These are phyloP conservation scores for Flaveria trinervia DNA, from an alignment of 129 eudicot genomes.

Conservation along the genomic window DNA sequence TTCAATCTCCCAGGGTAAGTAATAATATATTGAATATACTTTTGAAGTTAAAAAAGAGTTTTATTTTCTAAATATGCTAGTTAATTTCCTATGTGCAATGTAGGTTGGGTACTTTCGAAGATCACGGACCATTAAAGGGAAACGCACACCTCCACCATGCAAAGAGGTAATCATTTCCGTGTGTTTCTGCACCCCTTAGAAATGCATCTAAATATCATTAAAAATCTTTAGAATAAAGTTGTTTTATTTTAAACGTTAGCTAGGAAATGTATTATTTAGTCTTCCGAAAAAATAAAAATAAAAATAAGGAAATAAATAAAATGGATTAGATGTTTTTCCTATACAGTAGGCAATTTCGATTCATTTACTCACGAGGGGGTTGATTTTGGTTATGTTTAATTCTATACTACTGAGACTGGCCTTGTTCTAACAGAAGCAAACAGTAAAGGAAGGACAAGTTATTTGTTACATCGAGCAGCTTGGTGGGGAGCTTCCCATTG, in stretches of 20 bases:
- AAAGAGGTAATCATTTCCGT: slow-evolving; percentile 57
- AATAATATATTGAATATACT: slow-evolving; percentile 1
- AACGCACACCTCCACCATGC: slow-evolving; percentile 80
- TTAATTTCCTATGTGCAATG: slow-evolving; percentile 1
- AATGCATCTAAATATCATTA: not conserved
- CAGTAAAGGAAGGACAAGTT: slow-evolving; percentile 89
- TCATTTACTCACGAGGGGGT: not conserved
- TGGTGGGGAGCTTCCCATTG: slow-evolving; percentile 71
- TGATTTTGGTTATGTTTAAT: not conserved
- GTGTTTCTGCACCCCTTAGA: not conserved
- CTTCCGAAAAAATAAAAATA: not conserved
- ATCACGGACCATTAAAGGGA: slow-evolving; percentile 79
- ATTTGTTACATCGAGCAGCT: slow-evolving; percentile 90
- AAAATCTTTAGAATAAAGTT: not conserved
- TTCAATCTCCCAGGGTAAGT: slow-evolving; percentile 78
- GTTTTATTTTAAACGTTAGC: not conserved
- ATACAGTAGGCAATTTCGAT: not conserved
- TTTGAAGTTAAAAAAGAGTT: not conserved
- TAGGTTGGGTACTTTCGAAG: slow-evolving; percentile 87
- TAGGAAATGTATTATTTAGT: not conserved
- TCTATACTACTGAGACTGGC: slow-evolving; percentile 14
- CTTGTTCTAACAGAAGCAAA: slow-evolving; percentile 58
- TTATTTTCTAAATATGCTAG: not conserved
- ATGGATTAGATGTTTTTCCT: not conserved
- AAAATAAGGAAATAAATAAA: not conserved